Evolutionary conservation across 2,329 filamentous ascomycete genomes (phyloP), one percentile per base, ranked within the genome.

Genomic region (Colletotrichum abscissum): DNA sequence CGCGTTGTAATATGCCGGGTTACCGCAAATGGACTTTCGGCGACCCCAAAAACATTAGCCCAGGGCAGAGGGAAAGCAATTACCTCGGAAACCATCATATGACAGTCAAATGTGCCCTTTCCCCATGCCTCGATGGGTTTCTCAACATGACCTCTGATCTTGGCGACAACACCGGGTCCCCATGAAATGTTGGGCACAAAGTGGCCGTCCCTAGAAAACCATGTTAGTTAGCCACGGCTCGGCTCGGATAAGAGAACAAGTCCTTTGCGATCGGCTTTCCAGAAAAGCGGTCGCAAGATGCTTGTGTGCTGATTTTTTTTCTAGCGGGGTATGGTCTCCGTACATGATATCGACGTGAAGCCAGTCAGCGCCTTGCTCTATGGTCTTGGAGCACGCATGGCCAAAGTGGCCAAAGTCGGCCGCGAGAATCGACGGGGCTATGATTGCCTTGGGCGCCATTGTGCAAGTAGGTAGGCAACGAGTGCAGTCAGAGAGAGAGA

Each of bases 11-110:
- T 56, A 24, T 46, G 54, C 5, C 55, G 33, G 19, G 22, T 57
- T 33, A 22, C 46, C 33, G 33, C 54, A 46, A 67, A 12, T 33
- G 54, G 64, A 19, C 30, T 8, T 33, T 16, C 14, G 35, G 24
- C 64, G 7, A 7, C 26, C 46, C 22, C 14, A 26, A 52, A n/a
- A 14, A n/a, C 56, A 22, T 55, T 3, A 12, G 16, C 12, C 42
- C n/a, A 55, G 56, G 16, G 42, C 11, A 6, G n/a, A 12, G 66
- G 8, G 52, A 22, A 19, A 58, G 16, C 84, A 49, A 5, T 78
- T 88, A 96, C 94, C 93, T 99, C 96, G 79, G 95, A 92, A 81
- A 99, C 97, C 97, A 99, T 99, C 97, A 99, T 98, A 85, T 99
- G 97, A 89, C 97, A 99, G 85, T 99, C 97, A 82, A 99, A 99